These are phyloP conservation scores for Dentipellis sp. DNA, from an alignment of 768 basidiomycete species.

Conservation along the genomic window DNA sequence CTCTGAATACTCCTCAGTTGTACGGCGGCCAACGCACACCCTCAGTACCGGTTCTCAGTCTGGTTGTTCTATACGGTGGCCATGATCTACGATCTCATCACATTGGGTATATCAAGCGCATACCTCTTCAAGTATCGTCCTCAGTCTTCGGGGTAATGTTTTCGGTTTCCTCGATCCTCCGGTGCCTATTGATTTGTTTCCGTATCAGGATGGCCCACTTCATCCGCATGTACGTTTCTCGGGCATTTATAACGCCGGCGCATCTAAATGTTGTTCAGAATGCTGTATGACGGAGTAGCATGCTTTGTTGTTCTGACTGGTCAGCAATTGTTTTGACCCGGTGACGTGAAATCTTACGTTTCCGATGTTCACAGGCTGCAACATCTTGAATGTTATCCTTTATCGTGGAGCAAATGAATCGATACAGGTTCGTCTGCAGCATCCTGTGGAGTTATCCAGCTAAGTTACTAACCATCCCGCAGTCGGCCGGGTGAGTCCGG, in stretches of 20 bases:
- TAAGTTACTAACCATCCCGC: not conserved
- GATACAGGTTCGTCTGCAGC: slow-evolving; percentile 15
- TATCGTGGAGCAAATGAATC: slow-evolving; percentile 14
- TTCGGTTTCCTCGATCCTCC: not conserved
- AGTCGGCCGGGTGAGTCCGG: slow-evolving; percentile 18
- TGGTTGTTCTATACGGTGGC: slow-evolving; percentile 53
- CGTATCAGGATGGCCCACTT: slow-evolving; percentile 16
- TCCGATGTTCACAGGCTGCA: slow-evolving; percentile 13
- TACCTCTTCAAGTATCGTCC: slow-evolving; percentile 41
- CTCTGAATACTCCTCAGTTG: slow-evolving; percentile 30
- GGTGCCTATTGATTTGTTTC: not conserved
- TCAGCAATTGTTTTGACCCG: slow-evolving; percentile 9
- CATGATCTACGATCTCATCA: slow-evolving; percentile 47
- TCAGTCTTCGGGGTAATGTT: slow-evolving; percentile 20
- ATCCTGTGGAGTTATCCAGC: not conserved
- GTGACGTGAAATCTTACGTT: not conserved
- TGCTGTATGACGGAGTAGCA: slow-evolving; percentile 60
- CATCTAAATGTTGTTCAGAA: slow-evolving; percentile 27
- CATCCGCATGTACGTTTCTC: slow-evolving; percentile 17
- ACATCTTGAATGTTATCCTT: slow-evolving; percentile 20
- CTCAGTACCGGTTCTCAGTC: slow-evolving; percentile 24
- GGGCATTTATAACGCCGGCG: not conserved
- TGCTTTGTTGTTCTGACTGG: slow-evolving; percentile 50
- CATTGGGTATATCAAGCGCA: slow-evolving; percentile 38
- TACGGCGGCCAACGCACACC: slow-evolving; percentile 24